Evolutionary conservation across 2,329 filamentous ascomycete genomes (phyloP), one percentile per base, ranked within the genome.

Genomic region (Fusarium marasasianum): DNA sequence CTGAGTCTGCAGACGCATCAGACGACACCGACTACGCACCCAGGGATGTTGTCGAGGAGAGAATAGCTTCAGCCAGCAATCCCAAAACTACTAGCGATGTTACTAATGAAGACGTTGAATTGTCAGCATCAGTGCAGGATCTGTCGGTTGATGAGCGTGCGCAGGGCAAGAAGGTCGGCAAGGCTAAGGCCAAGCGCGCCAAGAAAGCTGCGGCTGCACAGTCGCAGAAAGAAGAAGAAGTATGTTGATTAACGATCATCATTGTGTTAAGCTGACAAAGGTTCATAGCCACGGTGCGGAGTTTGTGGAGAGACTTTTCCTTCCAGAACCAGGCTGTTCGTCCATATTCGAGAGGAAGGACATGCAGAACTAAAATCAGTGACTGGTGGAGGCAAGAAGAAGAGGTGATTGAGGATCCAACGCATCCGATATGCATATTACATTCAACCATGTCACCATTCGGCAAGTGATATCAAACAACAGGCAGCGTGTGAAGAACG

Each of bases 301-400:
- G 80, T 84, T 22, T 90, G 88, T 74, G 79, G 82, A 6, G 82
- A 83, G 65, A 72, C 66, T 2, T 90, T 89, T 63, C 73, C 89
- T 1, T 94, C 92, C 4, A 92, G 91, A 75, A 92, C 89, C 11
- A 91, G 90, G 74, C 82, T 97, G 24, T 96, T 96, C 80, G 85
- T 88, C 59, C 94, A 97, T 81, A 87, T 96, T 66, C 89, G 90
- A 71, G 88, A 91, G 15, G 82, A 89, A 24, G 84, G 84, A 15
- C 93, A 96, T 83, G 92, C 91, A 11, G 88, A 90, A 37, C 84
- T 74, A 79, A 72, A 66, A 61, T 38, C 53, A 67, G 56, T 37
- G 22, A 51, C 66, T n/a, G 60, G 37, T 8, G 67, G 78, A 7
- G 73, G 76, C 40, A 85, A 82, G 73, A 86, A 83, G 69, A 84